These are phyloP conservation scores for Penicillium parvum DNA, from an alignment of 495 filamentous ascomycete genomes.

Conservation along the genomic window DNA sequence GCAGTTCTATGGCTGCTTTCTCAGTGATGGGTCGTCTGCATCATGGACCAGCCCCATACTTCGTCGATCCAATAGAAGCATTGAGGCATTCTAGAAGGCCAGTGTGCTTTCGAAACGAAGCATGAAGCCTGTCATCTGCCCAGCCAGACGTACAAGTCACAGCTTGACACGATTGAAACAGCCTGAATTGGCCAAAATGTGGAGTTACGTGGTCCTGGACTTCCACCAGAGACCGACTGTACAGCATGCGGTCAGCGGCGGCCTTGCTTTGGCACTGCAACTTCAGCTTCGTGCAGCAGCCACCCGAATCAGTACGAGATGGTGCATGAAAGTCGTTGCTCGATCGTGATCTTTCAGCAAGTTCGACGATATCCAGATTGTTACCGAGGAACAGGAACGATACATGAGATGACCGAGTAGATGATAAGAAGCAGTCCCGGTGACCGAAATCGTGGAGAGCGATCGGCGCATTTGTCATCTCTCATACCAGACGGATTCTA, in stretches of 20 bases:
- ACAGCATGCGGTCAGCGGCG: background rate
- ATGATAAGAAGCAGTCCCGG: conserved; percentile 23
- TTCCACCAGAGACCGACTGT: too few relatives aligned
- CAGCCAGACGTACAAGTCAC: background rate
- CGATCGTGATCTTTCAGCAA: too few relatives aligned
- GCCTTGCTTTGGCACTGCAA: background rate
- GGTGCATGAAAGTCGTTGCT: too few relatives aligned
- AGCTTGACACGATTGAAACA: conserved; percentile 1
- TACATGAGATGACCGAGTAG: background rate
- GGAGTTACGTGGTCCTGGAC: background rate
- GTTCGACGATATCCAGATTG: too few relatives aligned
- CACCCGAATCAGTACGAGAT: background rate
- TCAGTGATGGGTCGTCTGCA: background rate
- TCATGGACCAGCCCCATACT: conserved; percentile 1
- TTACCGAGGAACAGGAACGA: too few relatives aligned
- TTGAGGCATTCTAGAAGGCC: background rate
- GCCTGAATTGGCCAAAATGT: conserved; percentile 7
- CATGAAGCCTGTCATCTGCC: conserved; percentile 6
- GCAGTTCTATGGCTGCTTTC: background rate
- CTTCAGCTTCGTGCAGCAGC: background rate
- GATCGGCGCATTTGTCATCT: conserved; percentile 44
- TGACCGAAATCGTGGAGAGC: conserved; percentile 37
- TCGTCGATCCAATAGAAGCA: conserved; percentile 1
- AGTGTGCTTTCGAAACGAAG: too few relatives aligned
- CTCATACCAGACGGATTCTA: conserved; percentile 39